phyloP scores from a whole-genome alignment of 371 early-diverging fungal species.

The Coemansia sp. region DNA sequence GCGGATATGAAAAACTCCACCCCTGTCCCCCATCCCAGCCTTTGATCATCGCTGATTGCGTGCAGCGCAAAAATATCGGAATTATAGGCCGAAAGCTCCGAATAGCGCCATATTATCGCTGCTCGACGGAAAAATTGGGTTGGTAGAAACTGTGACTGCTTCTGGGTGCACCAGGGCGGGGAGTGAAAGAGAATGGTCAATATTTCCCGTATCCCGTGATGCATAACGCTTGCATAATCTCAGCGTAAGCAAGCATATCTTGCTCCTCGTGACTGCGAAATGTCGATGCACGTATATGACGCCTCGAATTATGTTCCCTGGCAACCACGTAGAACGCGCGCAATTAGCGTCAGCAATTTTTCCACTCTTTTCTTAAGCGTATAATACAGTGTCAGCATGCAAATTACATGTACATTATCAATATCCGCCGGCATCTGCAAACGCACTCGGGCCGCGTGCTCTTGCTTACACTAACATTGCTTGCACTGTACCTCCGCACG shows the following conservation, averaged over 20 bases:
- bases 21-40: not conserved
- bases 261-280: not conserved
- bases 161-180: too few relatives aligned
- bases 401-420: not conserved
- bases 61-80: not conserved
- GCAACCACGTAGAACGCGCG: not conserved
- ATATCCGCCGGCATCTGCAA: not conserved
- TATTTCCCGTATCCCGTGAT: not conserved
- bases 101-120: too few relatives aligned
- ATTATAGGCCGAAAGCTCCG: not conserved
- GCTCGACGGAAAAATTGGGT: not conserved
- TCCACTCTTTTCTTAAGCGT: not conserved
- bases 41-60: not conserved
- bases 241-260: not conserved
- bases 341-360: not conserved
- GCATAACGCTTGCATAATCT: not conserved
- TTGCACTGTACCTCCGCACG: conserved; percentile 62
- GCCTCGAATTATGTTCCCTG: not conserved
- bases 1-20: not conserved
- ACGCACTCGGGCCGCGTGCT: not conserved
- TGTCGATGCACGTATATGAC: not conserved
- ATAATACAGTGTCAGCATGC: not conserved
- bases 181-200: too few relatives aligned
- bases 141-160: not conserved
- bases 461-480: not conserved